A percentile compares a stretch with the other conserved stretches of the same genome.
Evolutionary conservation across 2,329 filamentous ascomycete species (phyloP).

Genomic region (Ambrosiella beaveri): DNA sequence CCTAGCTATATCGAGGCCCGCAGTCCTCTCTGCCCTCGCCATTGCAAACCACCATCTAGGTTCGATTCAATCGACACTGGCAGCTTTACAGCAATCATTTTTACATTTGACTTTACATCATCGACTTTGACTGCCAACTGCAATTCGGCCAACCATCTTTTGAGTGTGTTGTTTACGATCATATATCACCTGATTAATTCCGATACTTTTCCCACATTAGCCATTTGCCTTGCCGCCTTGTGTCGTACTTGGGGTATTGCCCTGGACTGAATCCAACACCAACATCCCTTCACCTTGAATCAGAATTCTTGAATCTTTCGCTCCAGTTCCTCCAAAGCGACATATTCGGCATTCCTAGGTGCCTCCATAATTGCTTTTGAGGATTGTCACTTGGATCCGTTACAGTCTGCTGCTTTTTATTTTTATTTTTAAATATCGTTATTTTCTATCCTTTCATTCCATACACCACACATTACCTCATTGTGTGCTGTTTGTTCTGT

Average conservation of each 20-base stretch:
- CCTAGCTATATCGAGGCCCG: no score
- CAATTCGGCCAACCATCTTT: no score
- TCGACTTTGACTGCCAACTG: no score
- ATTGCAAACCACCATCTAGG: no score
- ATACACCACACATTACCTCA: not conserved
- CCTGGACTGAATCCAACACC: no score
- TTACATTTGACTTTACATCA: no score
- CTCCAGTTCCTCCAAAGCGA: not conserved
- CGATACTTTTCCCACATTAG: not conserved
- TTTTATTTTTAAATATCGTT: no score
- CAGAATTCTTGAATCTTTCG: no score
- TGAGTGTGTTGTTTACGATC: not conserved
- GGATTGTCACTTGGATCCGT: not conserved
- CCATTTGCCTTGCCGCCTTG: not conserved
- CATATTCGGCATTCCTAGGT: not conserved
- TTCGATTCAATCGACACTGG: no score
- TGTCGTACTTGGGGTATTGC: not conserved
- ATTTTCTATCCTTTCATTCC: not conserved
- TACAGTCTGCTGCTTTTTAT: not conserved
- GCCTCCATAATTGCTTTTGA: not conserved
- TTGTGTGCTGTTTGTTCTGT: not conserved
- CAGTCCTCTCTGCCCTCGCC: no score
- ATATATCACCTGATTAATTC: slow-evolving; percentile 15
- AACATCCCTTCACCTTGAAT: no score
- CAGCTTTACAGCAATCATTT: no score